Percentiles rank a stretch among this genome's conserved stretches.
Evolutionary conservation across 192 early-diverging fungal genomes (phyloP).

Genomic region (Umbelopsis isabellina): DNA sequence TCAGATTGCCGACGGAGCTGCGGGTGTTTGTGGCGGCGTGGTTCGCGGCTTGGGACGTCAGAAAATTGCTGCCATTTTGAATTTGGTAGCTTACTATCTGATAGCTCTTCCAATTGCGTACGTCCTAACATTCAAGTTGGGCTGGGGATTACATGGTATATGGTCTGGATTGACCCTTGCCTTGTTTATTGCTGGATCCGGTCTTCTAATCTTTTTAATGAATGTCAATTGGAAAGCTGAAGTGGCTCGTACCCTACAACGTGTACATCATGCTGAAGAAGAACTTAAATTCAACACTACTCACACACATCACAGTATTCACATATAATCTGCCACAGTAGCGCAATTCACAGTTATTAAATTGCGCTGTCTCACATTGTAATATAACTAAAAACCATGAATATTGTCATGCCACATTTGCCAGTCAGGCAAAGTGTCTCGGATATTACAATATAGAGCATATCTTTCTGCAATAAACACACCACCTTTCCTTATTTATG

Average conservation of each 20-base stretch:
- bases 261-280: conserved; percentile 31
- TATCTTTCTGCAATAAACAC: neutral
- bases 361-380: too few relatives aligned
- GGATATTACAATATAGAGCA: neutral
- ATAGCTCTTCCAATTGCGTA: conserved; percentile 69
- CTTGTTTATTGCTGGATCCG: conserved; percentile 24
- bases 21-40: conserved; percentile 66
- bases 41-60: conserved; percentile 81
- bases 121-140: conserved; percentile 55
- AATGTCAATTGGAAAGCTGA: conserved; percentile 35
- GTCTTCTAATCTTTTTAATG: conserved; percentile 15
- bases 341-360: neutral
- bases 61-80: conserved; percentile 62
- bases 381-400: too few relatives aligned
- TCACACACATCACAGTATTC: neutral
- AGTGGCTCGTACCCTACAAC: conserved; percentile 14
- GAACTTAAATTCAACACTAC: conserved; percentile 4
- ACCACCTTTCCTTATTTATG: neutral
- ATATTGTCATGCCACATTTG: too few relatives aligned
- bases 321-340: neutral
- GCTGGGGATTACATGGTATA: conserved; percentile 62
- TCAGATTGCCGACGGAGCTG: conserved; percentile 71
- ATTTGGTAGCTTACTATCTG: conserved; percentile 68
- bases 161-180: conserved; percentile 64
- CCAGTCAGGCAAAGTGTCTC: neutral